These are phyloP conservation scores for Malus hybrid DNA, from an alignment of 331 rosid genomes.

Conservation along the genomic window DNA sequence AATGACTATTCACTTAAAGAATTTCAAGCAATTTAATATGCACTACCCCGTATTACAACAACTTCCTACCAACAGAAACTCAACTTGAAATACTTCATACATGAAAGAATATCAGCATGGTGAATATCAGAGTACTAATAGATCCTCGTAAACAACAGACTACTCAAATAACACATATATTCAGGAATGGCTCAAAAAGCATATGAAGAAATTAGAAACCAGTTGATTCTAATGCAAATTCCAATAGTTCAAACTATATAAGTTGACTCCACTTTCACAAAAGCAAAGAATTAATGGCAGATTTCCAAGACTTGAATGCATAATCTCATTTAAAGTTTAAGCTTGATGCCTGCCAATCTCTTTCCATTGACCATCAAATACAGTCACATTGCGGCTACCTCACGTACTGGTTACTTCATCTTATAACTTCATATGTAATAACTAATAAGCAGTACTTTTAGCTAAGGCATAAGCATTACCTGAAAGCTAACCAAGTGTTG, in stretches of 20 bases:
- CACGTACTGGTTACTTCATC: background rate
- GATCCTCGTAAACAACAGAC: background rate
- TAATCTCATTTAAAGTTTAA: background rate
- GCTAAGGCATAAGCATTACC: slow-evolving; percentile 34
- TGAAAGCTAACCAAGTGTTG: slow-evolving; percentile 99
- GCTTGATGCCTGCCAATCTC: background rate
- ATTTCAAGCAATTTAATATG: background rate
- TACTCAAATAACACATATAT: background rate
- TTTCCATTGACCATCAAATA: background rate
- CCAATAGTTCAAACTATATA: background rate
- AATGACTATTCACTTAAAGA: background rate
- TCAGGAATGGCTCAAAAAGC: background rate
- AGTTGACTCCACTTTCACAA: background rate
- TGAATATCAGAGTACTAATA: background rate
- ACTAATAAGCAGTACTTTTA: background rate
- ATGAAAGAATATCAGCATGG: background rate
- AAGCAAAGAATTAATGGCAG: background rate
- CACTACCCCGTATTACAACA: background rate
- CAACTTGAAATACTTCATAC: background rate
- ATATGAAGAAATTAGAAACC: background rate
- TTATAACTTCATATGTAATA: background rate
- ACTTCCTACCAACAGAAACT: background rate
- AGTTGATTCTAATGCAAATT: background rate
- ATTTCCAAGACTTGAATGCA: background rate
- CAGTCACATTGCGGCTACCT: background rate